Base-by-base conservation (phyloP, 176 grass and related monocot species). In the Eleusine coracana region DNA sequence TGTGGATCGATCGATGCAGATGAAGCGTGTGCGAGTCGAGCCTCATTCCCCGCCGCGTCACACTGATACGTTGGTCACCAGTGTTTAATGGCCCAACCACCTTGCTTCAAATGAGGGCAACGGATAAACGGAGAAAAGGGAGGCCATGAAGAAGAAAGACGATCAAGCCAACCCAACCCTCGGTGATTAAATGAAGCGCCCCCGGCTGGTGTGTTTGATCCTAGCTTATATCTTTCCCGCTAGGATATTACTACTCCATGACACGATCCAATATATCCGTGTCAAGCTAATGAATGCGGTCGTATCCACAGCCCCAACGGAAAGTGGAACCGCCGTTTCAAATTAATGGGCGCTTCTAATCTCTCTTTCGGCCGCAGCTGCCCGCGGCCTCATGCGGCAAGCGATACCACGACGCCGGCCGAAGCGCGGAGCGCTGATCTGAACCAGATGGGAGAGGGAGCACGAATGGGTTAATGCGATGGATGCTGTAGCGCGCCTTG, bases 51-150 rank as follows among this genome's bases (percentile, higher is more conserved):
- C 58, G 63, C 36, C 34, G 34, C 28, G 15, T 10, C 34, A 78
- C 45, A 40, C 34, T 31, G 36, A 69, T 25, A 10, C 56, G n/a
- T 12, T 17, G 29, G 70, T 70, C 62, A 20, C 76, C 38, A 45
- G 75, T 31, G 72, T 62, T 89, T 89, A 86, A 79, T 88, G 42
- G 81, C 80, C 10, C 88, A 86, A 82, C 78, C 7, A 89, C 73
- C 83, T 89, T 89, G 67, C 82, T 89, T 86, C 65, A 59, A n/a
- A 58, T 20, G 6, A 66, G 21, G 83, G 88, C 31, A 77, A 80
- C 60, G 39, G 27, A 28, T 6, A 1, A 20, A 3, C 1, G 10
- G n/a, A 20, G 60, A 28, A 59, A 54, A 13, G 36, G 14, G 15
- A 6, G 23, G 15, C 40, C 21, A 12, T 5, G 15, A 31, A 2